phyloP scores from a whole-genome alignment of 2,329 filamentous ascomycete genomes.

The Fusarium chlamydosporum region DNA sequence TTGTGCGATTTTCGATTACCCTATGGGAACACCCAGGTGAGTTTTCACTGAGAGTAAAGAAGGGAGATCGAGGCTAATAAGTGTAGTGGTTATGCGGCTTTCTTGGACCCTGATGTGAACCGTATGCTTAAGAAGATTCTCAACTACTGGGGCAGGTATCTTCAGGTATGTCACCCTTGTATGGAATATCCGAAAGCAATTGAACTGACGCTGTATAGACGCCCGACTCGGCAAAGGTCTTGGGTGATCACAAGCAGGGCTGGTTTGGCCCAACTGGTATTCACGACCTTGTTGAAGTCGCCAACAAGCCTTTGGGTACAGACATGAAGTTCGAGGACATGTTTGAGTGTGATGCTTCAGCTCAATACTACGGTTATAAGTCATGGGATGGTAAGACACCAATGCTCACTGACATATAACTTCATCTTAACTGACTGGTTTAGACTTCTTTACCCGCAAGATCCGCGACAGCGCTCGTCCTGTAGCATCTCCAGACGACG shows the following conservation, averaged over 20 bases:
- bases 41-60: slow-evolving; percentile 3
- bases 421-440: not conserved
- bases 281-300: slow-evolving; percentile 65
- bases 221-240: slow-evolving; percentile 67
- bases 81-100: slow-evolving; percentile 64
- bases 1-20: slow-evolving; percentile 68
- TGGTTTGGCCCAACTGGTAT: slow-evolving; percentile 69
- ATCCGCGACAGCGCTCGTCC: slow-evolving; percentile 69
- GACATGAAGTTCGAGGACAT: slow-evolving; percentile 69
- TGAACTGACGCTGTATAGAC: slow-evolving; percentile 52
- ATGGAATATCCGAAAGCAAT: rapidly evolving
- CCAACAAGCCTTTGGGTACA: slow-evolving; percentile 62
- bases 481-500: slow-evolving; percentile 68
- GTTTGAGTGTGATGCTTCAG: slow-evolving; percentile 70
- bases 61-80: slow-evolving; percentile 1
- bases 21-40: slow-evolving; percentile 68
- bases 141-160: slow-evolving; percentile 70
- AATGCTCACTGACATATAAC: rapidly evolving
- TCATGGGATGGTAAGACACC: slow-evolving; percentile 72
- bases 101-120: slow-evolving; percentile 69
- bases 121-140: slow-evolving; percentile 67
- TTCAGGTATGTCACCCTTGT: slow-evolving; percentile 56
- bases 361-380: slow-evolving; percentile 70
- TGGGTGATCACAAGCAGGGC: slow-evolving; percentile 60
- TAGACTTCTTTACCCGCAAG: slow-evolving; percentile 74